These are phyloP conservation scores for Novymonas esmeraldas DNA, from an alignment of 208 protist genomes.

Conservation along the genomic window DNA sequence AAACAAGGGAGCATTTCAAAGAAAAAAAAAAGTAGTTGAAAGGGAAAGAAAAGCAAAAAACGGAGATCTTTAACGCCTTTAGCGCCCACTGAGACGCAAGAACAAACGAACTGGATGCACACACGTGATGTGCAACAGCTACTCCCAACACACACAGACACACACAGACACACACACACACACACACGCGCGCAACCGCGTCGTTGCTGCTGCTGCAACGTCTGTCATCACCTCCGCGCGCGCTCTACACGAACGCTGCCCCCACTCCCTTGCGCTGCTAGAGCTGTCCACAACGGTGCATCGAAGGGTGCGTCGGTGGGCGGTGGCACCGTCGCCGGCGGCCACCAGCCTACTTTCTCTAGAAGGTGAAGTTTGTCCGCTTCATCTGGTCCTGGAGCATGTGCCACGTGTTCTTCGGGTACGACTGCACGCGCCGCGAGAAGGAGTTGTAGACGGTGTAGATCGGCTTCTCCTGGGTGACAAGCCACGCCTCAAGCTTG, in stretches of 20 bases:
- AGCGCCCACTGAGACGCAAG: too few relatives aligned
- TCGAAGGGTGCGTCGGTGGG: neutral
- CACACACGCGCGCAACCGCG: too few relatives aligned
- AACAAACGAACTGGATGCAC: too few relatives aligned
- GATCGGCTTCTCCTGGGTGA: slow-evolving; percentile 79
- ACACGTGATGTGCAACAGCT: too few relatives aligned
- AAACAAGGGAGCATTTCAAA: neutral
- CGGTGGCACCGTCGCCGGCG: neutral
- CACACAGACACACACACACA: too few relatives aligned
- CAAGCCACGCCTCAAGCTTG: slow-evolving; percentile 85
- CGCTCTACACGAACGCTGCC: too few relatives aligned
- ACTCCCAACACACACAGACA: too few relatives aligned
- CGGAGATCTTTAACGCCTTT: neutral
- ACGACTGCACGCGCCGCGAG: slow-evolving; percentile 85
- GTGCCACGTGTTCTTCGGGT: slow-evolving; percentile 69
- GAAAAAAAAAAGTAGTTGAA: neutral
- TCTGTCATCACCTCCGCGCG: too few relatives aligned
- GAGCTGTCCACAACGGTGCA: neutral
- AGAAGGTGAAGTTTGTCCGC: slow-evolving; percentile 44
- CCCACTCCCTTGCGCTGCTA: too few relatives aligned
- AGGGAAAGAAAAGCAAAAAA: neutral
- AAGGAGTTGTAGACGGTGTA: slow-evolving; percentile 92
- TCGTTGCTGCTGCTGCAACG: too few relatives aligned
- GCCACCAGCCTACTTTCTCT: neutral
- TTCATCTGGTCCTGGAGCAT: slow-evolving; percentile 61